phyloP scores from a whole-genome alignment of 108 stramenopile genomes.

The Schizochytrium sp. region DNA sequence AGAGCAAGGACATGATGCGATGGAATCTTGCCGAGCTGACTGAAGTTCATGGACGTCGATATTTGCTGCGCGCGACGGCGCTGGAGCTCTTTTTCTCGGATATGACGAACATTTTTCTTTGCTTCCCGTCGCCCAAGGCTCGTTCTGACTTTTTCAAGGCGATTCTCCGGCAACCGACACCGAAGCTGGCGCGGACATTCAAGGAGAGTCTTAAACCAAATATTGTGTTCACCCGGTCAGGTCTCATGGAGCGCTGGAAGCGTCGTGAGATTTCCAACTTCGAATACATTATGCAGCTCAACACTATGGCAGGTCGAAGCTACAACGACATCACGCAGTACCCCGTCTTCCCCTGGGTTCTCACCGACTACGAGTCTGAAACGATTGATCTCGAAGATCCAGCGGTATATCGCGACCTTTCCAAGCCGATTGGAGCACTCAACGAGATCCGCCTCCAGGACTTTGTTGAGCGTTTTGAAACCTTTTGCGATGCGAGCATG shows the following conservation, averaged over 20 bases:
- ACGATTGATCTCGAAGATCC: constrained; percentile 75
- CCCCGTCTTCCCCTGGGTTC: constrained; percentile 97
- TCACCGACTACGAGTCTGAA: constrained; percentile 75
- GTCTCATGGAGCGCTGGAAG: constrained; percentile 39
- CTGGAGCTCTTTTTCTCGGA: constrained; percentile 85
- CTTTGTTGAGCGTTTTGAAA: constrained; percentile 78
- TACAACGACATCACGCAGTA: constrained; percentile 97
- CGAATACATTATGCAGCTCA: constrained; percentile 87
- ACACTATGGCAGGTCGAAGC: constrained; percentile 84
- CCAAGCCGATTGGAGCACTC: constrained; percentile 91
- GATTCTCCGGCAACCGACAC: constrained; percentile 72
- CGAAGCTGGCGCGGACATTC: constrained; percentile 72
- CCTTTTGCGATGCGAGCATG: constrained; percentile 71
- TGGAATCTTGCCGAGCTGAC: constrained; percentile 2
- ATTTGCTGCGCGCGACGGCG: constrained; percentile 79
- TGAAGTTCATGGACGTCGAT: constrained; percentile 72
- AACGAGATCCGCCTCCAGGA: constrained; percentile 78
- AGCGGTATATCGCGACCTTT: constrained; percentile 75
- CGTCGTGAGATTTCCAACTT: constrained; percentile 71
- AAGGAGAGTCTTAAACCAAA: constrained; percentile 58
- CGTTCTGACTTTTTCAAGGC: constrained; percentile 70
- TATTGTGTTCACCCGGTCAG: background rate
- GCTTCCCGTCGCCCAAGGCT: constrained; percentile 81
- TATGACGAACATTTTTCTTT: constrained; percentile 72
- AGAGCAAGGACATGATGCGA: background rate